Evolutionary conservation across 495 filamentous ascomycete genomes (phyloP), one percentile per base, ranked within the genome.

Genomic region (Hypoxylon crocopeplum): DNA sequence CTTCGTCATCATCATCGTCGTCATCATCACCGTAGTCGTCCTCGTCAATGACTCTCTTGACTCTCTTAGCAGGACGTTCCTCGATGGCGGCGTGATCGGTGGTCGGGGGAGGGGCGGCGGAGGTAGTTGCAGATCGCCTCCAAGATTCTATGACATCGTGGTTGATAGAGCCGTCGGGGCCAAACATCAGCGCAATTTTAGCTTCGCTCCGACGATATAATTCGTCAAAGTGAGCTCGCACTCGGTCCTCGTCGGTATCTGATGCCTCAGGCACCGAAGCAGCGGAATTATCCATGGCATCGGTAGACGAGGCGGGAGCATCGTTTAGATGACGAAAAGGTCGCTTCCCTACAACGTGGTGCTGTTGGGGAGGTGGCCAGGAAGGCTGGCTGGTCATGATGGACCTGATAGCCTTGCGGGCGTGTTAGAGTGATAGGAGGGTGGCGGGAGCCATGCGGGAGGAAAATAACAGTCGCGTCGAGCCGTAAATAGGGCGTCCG

Each of bases 21-120:
- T n/a, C n/a, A n/a, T 96, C 91, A 54, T 96, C 90, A 40, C 89
- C 90, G 64, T 91, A 91, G 72, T 89, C 86, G 51, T 88, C 88
- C 56, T 92, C 88, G 64, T 91, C 86, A 62, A 84, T 82, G 67
- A 80, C 73, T 64, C 82, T 77, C 65, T 79, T 82, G 7, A 75
- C 76, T 50, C 73, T 69, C 60, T 81, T 81, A 39, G 71, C 68
- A 47, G 78, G 77, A 49, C 75, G 78, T 56, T 81, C 78, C 50
- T 77, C 66, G 40, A 76, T 70, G 7, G 74, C 72, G 41, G 74
- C 55, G 59, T 79, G 77, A 59, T 81, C 78, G 62, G 77, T 79
- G 44, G 77, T 69, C 58, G 77, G 73, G 10, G 73, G 77, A 12
- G 71, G 67, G 53, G 71, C 41, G 40, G 74, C n/a, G n/a, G n/a